Percentiles rank a stretch among this genome's conserved stretches.
Evolutionary conservation across 108 stramenopile genomes (phyloP).

Genomic region (Mayamaea pseudoterrestris): DNA sequence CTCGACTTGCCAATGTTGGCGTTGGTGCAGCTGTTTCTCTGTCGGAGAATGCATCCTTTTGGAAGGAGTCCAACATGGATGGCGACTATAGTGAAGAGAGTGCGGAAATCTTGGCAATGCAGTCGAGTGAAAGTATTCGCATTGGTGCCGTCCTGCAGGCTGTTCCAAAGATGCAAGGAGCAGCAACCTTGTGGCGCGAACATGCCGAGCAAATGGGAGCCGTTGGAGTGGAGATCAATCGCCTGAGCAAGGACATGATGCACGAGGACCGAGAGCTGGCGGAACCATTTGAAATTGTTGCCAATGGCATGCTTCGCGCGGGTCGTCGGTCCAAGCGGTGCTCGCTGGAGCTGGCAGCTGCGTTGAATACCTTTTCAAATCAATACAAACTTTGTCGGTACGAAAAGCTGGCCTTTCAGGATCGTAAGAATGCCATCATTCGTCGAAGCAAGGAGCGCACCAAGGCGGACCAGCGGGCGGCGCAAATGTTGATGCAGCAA

Average conservation of each 20-base stretch:
- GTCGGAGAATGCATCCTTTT: conserved; percentile 6
- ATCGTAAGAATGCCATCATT: conserved; percentile 51
- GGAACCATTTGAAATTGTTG: conserved; percentile 39
- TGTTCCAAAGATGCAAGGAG: conserved; percentile 79
- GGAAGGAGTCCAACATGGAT: conserved; percentile 22
- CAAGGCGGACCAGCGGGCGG: conserved; percentile 48
- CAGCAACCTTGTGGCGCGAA: conserved; percentile 42
- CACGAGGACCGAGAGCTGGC: conserved; percentile 29
- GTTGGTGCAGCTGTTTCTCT: conserved; percentile 6
- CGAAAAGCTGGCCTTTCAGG: conserved; percentile 69
- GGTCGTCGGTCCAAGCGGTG: conserved; percentile 63
- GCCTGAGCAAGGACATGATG: conserved; percentile 47
- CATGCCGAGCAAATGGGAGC: conserved; percentile 49
- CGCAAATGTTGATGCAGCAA: conserved; percentile 55
- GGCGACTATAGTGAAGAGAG: conserved; percentile 49
- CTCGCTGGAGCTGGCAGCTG: conserved; percentile 59
- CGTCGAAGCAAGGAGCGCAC: conserved; percentile 40
- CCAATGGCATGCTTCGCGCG: conserved; percentile 41
- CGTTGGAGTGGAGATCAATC: conserved; percentile 65
- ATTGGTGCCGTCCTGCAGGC: conserved; percentile 62
- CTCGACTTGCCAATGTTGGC: conserved; percentile 30
- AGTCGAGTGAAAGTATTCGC: conserved; percentile 47
- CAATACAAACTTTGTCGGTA: conserved; percentile 71
- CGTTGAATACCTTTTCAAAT: conserved; percentile 45
- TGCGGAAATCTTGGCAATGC: conserved; percentile 69